Percentiles rank a stretch among this genome's conserved stretches.
Conservation (phyloP, 352 stramenopile species). For the Phytophthora sp. region DNA sequence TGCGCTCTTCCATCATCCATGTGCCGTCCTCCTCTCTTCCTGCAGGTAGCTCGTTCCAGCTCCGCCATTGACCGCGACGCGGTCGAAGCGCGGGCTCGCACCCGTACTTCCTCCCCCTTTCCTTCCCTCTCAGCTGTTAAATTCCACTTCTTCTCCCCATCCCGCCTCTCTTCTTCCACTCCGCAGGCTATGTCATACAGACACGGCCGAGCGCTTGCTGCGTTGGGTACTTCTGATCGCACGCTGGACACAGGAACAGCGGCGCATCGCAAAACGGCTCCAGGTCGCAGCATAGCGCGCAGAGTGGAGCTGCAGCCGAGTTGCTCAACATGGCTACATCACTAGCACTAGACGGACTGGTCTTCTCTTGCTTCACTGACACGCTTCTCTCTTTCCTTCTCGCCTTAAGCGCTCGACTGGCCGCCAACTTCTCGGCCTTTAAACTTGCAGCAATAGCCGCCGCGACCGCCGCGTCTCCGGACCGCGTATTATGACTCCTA, state of each 20-base stretch:
- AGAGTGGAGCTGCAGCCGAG: conserved; percentile 53
- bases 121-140: conserved; percentile 12
- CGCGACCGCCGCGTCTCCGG: conserved; percentile 21
- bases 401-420: conserved; percentile 20
- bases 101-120: conserved; percentile 7
- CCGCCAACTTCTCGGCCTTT: conserved; percentile 14
- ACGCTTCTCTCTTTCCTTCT: conserved; percentile 24
- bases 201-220: conserved; percentile 75
- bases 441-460: conserved; percentile 23
- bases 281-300: conserved; percentile 73
- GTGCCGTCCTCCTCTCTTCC: conserved; percentile 27
- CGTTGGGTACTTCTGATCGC: conserved; percentile 86
- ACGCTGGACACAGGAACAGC: conserved; percentile 78
- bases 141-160: conserved; percentile 18
- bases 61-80: conserved; percentile 7
- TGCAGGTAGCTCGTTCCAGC: conserved; percentile 16
- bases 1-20: conserved; percentile 33
- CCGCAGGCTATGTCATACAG: conserved; percentile 48
- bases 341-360: conserved; percentile 70
- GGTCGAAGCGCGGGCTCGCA: background rate
- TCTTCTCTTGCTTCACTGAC: conserved; percentile 47
- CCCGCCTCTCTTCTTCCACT: conserved; percentile 1
- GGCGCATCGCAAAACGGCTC: conserved; percentile 47
- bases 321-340: conserved; percentile 57
- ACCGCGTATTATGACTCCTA: conserved; percentile 34